Base-by-base conservation (phyloP, 106 monocot species). In the Allium cepa region DNA sequence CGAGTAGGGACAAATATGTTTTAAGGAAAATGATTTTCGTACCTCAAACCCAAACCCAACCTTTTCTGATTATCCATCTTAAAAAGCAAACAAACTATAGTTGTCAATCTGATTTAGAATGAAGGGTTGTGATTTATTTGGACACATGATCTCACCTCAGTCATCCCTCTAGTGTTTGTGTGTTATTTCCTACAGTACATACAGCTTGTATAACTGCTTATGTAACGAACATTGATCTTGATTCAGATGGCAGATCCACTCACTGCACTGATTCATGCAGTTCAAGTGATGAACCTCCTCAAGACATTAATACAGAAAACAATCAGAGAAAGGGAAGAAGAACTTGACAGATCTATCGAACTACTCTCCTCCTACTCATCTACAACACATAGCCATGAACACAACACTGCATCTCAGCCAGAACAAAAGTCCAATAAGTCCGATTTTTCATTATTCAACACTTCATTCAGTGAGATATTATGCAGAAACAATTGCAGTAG, bases 251-350 rank as follows among this genome's bases (percentile, higher is more conserved):
- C 75, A 56, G 94, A 95, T 84, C 94, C 94, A 46, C 75, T 95
- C 73, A 95, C 85, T 46, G 94, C 94, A 62, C 58, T 95, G 70
- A 91, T 95, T 90, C 79, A 95, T 55, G 94, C 91, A 3, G 94
- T 95, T 50, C 91, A 95, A 88, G 91, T 95, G 77, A 95, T 95
- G 91, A 95, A 95, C 77, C 85, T 95, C 71, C 85, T 95, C 26
- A 83, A 86, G 61, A 85, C 81, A 73, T 73, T 95, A 49, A 91
- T 95, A 36, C 57, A 72, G 18, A 95, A 79, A 69, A 85, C 85
- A 7, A 73, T 91, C 9, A 83, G 79, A 71, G 87, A 77, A 56
- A 79, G 95, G 27, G 64, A 86, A 49, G 95, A 84, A 63, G 67
- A 63, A 71, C 53, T 62, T 46, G 59, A 17, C 9, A 79, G 74